Base-by-base conservation (phyloP, 2,329 filamentous ascomycete genomes). In the Helicocarpus griseus region DNA sequence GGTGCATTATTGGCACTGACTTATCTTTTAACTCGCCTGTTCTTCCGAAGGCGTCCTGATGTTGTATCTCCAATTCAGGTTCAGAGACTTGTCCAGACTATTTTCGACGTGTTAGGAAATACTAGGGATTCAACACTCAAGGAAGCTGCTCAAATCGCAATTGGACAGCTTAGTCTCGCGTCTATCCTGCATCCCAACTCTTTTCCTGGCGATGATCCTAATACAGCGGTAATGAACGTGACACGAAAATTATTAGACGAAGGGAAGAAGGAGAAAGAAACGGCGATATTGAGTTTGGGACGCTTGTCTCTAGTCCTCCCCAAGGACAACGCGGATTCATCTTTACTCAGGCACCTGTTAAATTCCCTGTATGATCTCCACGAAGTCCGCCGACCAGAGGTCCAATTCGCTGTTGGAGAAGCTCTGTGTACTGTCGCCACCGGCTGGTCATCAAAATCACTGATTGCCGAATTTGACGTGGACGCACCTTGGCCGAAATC, bases 321-420 rank as follows among this genome's bases (percentile, higher is more conserved):
- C 47, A 60, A 63, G 5, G 60, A 65, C 17, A 62, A 63, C 4
- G 54, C 60, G 26, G 60, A 66, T 29, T 69, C 72, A 2, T 49
- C 55, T 14, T 49, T 60, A 11, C 65, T 67, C 39, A 60, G 65
- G 3, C 70, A 75, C 8, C 78, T 95, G 5, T 69, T 89, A 11
- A 76, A 81, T 9, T 81, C 80, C 26, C 72, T 97, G 0, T 87
- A 90, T 63, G 77, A 77, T 8, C 74, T 97, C 2, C 86, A 94
- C 60, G 89, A 95, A 63, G 81, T 93, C 40, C 87, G 87, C 58
- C 85, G 89, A 59, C 81, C 87, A 0, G 91, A 97, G 65, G 79
- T 90, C 1, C 91, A 96, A 56, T 96, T 98, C 64, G 81, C 89
- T 0, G 82, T 95, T 26, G 93, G 93, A 13, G 90, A 95, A 65